Evolutionary conservation across 2,329 filamentous ascomycete genomes (phyloP).

Genomic region (Periconia macrospinosa): DNA sequence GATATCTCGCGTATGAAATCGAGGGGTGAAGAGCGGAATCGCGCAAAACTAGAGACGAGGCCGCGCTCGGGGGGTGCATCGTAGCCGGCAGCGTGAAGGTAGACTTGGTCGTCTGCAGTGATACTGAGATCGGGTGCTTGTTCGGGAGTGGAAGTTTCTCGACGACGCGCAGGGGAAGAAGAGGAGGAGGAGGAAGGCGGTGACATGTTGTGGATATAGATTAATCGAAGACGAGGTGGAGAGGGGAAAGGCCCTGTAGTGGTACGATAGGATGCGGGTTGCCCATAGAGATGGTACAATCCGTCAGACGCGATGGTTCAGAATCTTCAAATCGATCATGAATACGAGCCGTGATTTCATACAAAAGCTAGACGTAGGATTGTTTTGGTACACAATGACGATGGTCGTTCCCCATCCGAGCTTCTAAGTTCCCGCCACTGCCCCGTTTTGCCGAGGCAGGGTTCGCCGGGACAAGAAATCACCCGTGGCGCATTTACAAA

Average conservation of each 20-base stretch:
- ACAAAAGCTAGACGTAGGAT: background rate
- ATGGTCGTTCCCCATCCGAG: constrained; percentile 6
- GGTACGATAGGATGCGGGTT: background rate
- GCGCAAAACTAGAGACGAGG: constrained; percentile 79
- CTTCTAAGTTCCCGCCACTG: constrained; percentile 2
- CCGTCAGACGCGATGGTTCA: background rate
- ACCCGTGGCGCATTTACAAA: no score
- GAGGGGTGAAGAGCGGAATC: constrained; percentile 73
- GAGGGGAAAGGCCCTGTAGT: background rate
- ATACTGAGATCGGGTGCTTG: constrained; percentile 51
- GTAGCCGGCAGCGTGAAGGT: constrained; percentile 50
- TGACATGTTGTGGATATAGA: background rate
- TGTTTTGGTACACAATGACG: background rate
- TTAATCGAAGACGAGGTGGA: background rate
- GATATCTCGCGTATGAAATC: constrained; percentile 92
- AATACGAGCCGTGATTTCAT: background rate
- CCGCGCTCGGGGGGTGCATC: constrained; percentile 61
- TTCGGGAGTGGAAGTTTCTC: constrained; percentile 19
- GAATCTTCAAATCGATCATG: background rate
- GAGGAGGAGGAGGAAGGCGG: constrained; percentile 16
- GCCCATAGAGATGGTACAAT: background rate
- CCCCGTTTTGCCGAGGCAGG: constrained; percentile 8
- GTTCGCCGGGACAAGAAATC: background rate
- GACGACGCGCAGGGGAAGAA: constrained; percentile 16
- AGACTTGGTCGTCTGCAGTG: constrained; percentile 47